Conservation (phyloP, 257 asterid species). For the Solanum dulcamara region DNA sequence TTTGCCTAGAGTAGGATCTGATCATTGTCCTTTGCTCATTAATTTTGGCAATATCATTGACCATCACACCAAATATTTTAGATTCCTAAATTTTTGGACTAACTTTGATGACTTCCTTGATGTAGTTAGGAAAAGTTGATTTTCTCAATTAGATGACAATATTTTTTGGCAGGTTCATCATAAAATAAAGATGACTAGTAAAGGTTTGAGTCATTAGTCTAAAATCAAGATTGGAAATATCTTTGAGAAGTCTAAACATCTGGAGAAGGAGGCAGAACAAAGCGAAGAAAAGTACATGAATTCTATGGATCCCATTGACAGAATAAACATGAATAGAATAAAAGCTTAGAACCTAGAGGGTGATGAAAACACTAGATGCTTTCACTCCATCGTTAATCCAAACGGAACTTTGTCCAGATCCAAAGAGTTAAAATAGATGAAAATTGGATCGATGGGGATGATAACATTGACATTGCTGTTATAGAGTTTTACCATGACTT, state of each 20-base stretch:
- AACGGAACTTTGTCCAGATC: no score
- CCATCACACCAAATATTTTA: no score
- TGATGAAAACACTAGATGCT: no score
- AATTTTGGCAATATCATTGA: neutral
- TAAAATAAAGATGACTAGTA: neutral
- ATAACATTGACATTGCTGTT: no score
- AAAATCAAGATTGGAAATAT: no score
- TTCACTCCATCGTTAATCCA: no score
- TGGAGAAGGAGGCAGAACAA: no score
- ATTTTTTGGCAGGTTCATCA: neutral
- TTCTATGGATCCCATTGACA: neutral
- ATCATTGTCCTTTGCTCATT: neutral
- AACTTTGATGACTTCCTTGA: neutral
- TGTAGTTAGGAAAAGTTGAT: neutral
- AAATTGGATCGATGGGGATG: no score
- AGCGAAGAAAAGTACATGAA: neutral
- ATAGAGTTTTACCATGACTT: no score
- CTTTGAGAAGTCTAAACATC: neutral
- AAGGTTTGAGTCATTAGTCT: neutral
- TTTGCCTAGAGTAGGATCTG: neutral
- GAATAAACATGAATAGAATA: neutral
- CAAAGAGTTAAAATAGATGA: no score
- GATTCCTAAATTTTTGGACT: no score
- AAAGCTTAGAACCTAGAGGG: no score
- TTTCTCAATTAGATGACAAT: neutral